These are phyloP conservation scores for Aureobasidium sp. DNA, from an alignment of 2,329 filamentous ascomycete genomes.

Conservation along the genomic window DNA sequence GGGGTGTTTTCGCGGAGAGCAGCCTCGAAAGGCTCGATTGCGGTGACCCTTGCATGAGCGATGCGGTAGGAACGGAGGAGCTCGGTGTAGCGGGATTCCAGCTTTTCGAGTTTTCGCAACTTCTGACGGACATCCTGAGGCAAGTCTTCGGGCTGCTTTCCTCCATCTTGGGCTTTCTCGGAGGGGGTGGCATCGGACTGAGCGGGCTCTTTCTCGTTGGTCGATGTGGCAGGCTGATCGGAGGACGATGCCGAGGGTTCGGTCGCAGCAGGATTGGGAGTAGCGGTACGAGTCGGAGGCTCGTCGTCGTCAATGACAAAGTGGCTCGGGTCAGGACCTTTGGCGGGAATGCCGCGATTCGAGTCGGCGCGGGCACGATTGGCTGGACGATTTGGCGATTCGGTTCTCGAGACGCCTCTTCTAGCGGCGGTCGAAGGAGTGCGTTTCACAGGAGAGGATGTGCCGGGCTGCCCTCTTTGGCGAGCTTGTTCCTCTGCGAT, in stretches of 20 bases:
- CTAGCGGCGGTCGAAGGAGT: constrained; percentile 33
- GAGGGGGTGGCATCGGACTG: constrained; percentile 17
- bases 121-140: constrained; percentile 66
- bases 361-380: constrained; percentile 24
- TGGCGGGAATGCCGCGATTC: constrained; percentile 38
- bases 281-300: constrained; percentile 52
- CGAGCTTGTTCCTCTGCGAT: constrained; percentile 45
- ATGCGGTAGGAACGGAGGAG: constrained; percentile 84
- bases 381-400: constrained; percentile 23
- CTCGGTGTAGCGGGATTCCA: constrained; percentile 83
- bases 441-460: constrained; percentile 28
- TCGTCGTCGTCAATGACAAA: constrained; percentile 84
- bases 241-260: constrained; percentile 24
- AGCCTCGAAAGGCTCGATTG: constrained; percentile 90
- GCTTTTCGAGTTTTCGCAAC: constrained; percentile 77
- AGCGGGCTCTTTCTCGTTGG: constrained; percentile 24
- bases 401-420: constrained; percentile 24
- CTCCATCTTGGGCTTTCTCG: constrained; percentile 18
- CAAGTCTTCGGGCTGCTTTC: constrained; percentile 36
- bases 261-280: constrained; percentile 41
- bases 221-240: constrained; percentile 18
- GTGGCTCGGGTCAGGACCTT: constrained; percentile 70
- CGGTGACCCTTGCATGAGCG: constrained; percentile 75
- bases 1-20: constrained; percentile 88
- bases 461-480: constrained; percentile 28